Evolutionary conservation across 345 rosid species (phyloP), one percentile per base, ranked within the genome.

Genomic region (Moricandia arvensis): DNA sequence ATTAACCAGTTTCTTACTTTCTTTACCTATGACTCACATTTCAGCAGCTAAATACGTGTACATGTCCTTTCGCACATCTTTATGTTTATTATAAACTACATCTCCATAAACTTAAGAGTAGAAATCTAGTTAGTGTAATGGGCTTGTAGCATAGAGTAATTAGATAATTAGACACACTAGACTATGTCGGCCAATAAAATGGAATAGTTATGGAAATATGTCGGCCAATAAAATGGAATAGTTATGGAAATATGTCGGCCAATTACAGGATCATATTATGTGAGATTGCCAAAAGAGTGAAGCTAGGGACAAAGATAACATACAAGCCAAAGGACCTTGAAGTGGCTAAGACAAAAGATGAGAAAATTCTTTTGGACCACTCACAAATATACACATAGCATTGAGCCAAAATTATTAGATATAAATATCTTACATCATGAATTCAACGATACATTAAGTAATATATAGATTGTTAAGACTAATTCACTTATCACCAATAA

Each of bases 281-380:
- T n/a, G 35, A 34, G 18, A 68, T 35, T 26, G 29, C 38, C 55
- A 38, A 69, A 69, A 58, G 34, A 69, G 63, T 35, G 34, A 21
- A 15, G 21, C 70, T 27, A 30, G 31, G 12, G 72, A 15, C 16
- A 45, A 8, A 30, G 1, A 16, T 27, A 8, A 16, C 7, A 7
- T 43, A 43, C 2, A 64, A 63, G 49, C 33, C 66, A 33, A 65
- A 45, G 15, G 6, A 33, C 5, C 4, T 34, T 18, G 63, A 55
- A 10, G 66, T 59, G 45, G n/a, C 18, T 13, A n/a, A 71, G 21
- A 12, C 43, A 26, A 18, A 16, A 57, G 9, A 59, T 41, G 15
- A 59, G 8, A 17, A 38, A n/a, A 57, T 57, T 30, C 3, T 24
- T 33, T 3, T 61, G 16, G 76, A 53, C 63, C 63, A 72, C 54